Conservation (phyloP, 1,139 yeast genomes). For the Blastobotrys raffinosifermentans region DNA sequence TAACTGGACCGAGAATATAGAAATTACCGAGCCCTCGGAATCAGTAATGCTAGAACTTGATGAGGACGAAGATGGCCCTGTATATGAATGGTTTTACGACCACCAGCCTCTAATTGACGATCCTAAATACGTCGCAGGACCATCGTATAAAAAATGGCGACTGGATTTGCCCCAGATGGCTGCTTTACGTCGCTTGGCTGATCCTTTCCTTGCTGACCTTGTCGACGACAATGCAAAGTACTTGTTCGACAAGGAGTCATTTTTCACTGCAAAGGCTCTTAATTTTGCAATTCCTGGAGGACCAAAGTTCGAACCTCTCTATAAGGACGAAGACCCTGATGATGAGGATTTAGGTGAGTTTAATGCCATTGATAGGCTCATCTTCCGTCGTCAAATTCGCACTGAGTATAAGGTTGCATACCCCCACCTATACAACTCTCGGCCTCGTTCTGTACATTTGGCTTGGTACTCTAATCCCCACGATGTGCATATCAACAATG, state of each 20-base stretch:
- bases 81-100: constrained; percentile 77
- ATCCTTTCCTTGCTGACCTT: constrained; percentile 58
- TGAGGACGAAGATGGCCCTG: constrained; percentile 50
- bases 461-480: constrained; percentile 61
- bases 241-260: constrained; percentile 69
- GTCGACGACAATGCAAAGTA: constrained; percentile 54
- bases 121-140: constrained; percentile 55
- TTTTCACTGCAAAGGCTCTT: constrained; percentile 85
- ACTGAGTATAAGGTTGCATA: constrained; percentile 84
- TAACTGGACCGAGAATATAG: constrained; percentile 72
- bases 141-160: constrained; percentile 70
- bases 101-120: constrained; percentile 66
- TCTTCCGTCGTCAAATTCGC: constrained; percentile 67
- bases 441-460: constrained; percentile 58
- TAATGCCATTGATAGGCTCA: constrained; percentile 79
- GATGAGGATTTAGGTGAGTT: constrained; percentile 83
- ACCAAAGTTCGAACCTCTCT: constrained; percentile 91
- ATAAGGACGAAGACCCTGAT: constrained; percentile 52
- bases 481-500: constrained; percentile 44
- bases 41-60: constrained; percentile 62
- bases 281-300: constrained; percentile 91
- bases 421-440: constrained; percentile 78
- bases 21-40: constrained; percentile 65
- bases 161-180: constrained; percentile 59
- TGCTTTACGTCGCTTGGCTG: constrained; percentile 57